Base-by-base conservation (phyloP, 495 filamentous ascomycete genomes). In the Lasiosphaeria miniovina region DNA sequence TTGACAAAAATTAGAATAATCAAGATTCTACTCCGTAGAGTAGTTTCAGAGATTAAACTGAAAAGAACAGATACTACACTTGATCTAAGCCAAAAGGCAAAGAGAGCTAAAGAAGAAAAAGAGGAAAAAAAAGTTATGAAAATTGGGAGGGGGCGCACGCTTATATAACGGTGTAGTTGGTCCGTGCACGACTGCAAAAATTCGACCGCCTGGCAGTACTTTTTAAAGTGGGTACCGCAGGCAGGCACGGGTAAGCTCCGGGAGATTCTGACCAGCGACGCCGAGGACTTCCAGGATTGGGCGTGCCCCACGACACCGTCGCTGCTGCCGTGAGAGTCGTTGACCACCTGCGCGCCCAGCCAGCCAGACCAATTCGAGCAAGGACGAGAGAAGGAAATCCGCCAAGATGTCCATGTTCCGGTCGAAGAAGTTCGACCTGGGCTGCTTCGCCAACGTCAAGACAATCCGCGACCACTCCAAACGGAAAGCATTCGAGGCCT, bases 31-130 rank as follows among this genome's bases (percentile, higher is more conserved):
- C 80, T 80, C 85, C 79, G 76, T 88, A 84, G 86, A 72, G 66
- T 68, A 75, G 73, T 84, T 83, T 83, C 81, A 85, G 82, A 83
- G 80, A 84, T 93, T 91, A 93, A 91, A 93, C 89, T 93, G 88
- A 92, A 92, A 93, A 95, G 90, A 95, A 95, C 90, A 95, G 90
- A 94, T 96, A 94, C 90, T 93, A 94, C 90, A 94, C 90, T 93
- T 93, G 90, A 94, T 93, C 90, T 94, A 88, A 89, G 86, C 86
- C 86, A 88, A 86, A 85, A 86, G 85, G 85, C 68, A 71, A 72
- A 71, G 68, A 70, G 68, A 72, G 70, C 70, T 72, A 63, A 71
- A 65, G 64, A 72, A 65, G 55, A 71, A 65, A 58, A 58, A 40
- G 15, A 57, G 32, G 32, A 57, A 49, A 57, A 24, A 34, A 33